Conservation (phyloP, 805 yeast species). For the Debaryomyces hansenii region DNA sequence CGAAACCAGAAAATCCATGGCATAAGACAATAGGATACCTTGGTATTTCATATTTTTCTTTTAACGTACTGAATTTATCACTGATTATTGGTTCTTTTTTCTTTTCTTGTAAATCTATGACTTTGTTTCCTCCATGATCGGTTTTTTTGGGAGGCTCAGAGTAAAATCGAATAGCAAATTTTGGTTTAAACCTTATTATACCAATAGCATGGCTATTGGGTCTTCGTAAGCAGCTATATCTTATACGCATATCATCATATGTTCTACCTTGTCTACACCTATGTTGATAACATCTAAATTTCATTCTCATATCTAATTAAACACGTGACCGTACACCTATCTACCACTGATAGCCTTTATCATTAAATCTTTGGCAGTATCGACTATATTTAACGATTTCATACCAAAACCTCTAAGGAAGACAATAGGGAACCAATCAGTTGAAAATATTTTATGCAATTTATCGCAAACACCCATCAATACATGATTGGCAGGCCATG, state of each 20-base stretch:
- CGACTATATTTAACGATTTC: slow-evolving; percentile 61
- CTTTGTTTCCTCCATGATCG: slow-evolving; percentile 1
- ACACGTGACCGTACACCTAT: slow-evolving; percentile 4
- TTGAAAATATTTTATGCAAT: slow-evolving; percentile 81
- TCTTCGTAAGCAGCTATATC: background rate
- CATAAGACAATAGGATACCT: slow-evolving; percentile 75
- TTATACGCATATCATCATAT: background rate
- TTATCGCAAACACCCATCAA: slow-evolving; percentile 89
- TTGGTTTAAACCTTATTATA: too few relatives aligned
- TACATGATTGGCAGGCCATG: slow-evolving; percentile 77
- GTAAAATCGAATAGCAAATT: background rate
- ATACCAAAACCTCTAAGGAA: slow-evolving; percentile 75
- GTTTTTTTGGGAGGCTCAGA: background rate
- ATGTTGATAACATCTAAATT: background rate
- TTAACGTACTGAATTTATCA: slow-evolving; percentile 27
- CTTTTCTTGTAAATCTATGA: slow-evolving; percentile 1
- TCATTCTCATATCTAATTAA: background rate
- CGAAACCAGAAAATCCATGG: slow-evolving; percentile 88
- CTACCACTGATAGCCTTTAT: slow-evolving; percentile 45
- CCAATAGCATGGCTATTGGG: background rate
- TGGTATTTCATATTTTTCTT: slow-evolving; percentile 54
- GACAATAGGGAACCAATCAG: slow-evolving; percentile 73
- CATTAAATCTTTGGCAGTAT: slow-evolving; percentile 68
- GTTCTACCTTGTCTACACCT: too few relatives aligned
- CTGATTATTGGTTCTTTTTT: slow-evolving; percentile 22